Conservation (phyloP, 805 yeast species). For the Priceomyces fermenticarens region DNA sequence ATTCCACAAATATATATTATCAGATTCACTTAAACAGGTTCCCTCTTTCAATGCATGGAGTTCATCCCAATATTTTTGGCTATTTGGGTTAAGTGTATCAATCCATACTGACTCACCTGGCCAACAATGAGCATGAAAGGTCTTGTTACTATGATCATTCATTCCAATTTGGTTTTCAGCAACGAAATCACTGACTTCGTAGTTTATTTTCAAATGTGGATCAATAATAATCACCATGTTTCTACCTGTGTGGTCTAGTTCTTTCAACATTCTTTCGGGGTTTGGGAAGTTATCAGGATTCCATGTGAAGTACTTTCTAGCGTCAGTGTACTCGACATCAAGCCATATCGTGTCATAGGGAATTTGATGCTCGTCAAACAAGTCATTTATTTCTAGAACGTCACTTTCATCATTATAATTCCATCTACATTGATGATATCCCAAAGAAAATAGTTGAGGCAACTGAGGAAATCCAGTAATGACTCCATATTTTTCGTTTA, state of each 20-base stretch:
- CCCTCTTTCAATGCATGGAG: constrained; percentile 47
- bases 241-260: constrained; percentile 69
- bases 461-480: constrained; percentile 71
- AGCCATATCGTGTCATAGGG: constrained; percentile 95
- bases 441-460: constrained; percentile 78
- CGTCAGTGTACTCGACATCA: constrained; percentile 87
- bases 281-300: constrained; percentile 67
- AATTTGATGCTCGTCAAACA: constrained; percentile 69
- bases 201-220: constrained; percentile 81
- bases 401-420: constrained; percentile 88
- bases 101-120: constrained; percentile 96
- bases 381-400: constrained; percentile 64
- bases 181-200: constrained; percentile 58
- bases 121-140: constrained; percentile 91
- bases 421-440: constrained; percentile 98
- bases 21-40: constrained; percentile 41
- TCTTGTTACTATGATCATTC: constrained; percentile 40
- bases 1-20: constrained; percentile 86
- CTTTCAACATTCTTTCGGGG: constrained; percentile 64
- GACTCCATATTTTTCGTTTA: constrained; percentile 59
- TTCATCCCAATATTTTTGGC: constrained; percentile 58
- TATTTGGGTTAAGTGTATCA: constrained; percentile 70
- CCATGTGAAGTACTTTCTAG: constrained; percentile 92
- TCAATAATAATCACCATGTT: constrained; percentile 83
- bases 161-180: constrained; percentile 44